Evolutionary conservation across 768 basidiomycete genomes (phyloP), one percentile per base, ranked within the genome.

Genomic region (Tylopilus plumbeoviolaceoides): DNA sequence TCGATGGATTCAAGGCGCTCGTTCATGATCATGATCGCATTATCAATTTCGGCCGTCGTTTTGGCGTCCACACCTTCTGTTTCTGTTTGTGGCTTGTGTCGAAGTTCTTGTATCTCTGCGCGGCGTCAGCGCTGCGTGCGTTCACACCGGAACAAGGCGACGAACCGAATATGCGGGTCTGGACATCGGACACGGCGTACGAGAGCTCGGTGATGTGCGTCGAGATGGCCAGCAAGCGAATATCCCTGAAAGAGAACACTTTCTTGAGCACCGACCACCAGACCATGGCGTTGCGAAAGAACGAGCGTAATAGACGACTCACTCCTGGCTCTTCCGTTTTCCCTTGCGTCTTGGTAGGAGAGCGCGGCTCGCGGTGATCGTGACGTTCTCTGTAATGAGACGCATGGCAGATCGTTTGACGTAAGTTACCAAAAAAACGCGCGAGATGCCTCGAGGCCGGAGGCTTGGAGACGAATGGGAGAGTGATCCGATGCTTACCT

Each of bases 71-170:
- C 74, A 51, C 73, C 73, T 14, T 80, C 77, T 12, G 82, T 77
- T 14, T 80, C 77, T 12, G 82, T 77, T 58, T 89, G 86, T 17
- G 87, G 85, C 62, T 87, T 90, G 72, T 95, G 93, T 40, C 93
- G 86, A 41, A 95, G 78, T 68, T 95, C 93, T 70, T 95, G 91
- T 47, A 95, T 92, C 72, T 94, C 92, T 94, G 63, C 25, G 51
- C 25, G 41, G 18, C 33, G 39, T 69, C 55, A 64, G 55, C 36
- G 27, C 35, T 53, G 43, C 30, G 25, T 41, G 39, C 27, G 35
- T 20, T 4, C 43, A 51, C 30, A 48, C 53, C 23, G 6, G 33
- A 56, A 50, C 47, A 35, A 50, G 36, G 39, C 5, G 20, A 63
- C 68, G 51, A 67, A 91, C 90, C 91, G 62, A 93, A 93, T 67